Base-by-base conservation (phyloP, 306 rosid genomes). In the Begonia masoniana region DNA sequence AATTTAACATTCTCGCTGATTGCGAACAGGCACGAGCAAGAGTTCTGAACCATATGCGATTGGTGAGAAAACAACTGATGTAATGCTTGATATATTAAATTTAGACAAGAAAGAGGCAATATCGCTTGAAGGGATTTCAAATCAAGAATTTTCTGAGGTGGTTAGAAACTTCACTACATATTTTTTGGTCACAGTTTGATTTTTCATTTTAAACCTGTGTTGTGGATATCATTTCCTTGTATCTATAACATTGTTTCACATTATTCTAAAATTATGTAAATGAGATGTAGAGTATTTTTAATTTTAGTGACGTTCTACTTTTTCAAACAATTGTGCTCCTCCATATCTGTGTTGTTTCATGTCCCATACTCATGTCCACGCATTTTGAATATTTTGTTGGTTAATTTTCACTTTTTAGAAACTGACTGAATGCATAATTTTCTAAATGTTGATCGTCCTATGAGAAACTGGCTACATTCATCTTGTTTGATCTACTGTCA, bases 101-200 rank as follows among this genome's bases (percentile, higher is more conserved):
- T 69, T 92, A 71, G 80, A 83, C 73, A 82, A 78, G 77, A 83
- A 69, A 64, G 96, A 92, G 66, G 67, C 74, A 59, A 68, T 92
- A 71, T 62, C 86, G 19, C 79, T 92, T 52, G 80, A 76, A 24
- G 86, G 76, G 71, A 75, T 86, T 71, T 86, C 99, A 11, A 71
- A 92, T 76, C 84, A 86, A 69, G 93, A 74, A 56, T 92, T 92
- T 71, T 73, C 86, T 4, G 88, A 81, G 96, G 99, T 92, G 62
- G 71, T 61, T 52, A 26, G 13, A 65, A 1, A 16, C 9, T 31
- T 31, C 4, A 31, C 8, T 31, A 31, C 39, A 31, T 31, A 31
- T 31, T 31, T 31, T 31, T 31, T 31, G 0, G 39, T 31, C 5
- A 6, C 39, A 31, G 39, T 31, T 31, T 31, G 39, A 5, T 6